Base-by-base conservation (phyloP, 371 early-diverging fungal genomes). In the Umbelopsis sp. region DNA sequence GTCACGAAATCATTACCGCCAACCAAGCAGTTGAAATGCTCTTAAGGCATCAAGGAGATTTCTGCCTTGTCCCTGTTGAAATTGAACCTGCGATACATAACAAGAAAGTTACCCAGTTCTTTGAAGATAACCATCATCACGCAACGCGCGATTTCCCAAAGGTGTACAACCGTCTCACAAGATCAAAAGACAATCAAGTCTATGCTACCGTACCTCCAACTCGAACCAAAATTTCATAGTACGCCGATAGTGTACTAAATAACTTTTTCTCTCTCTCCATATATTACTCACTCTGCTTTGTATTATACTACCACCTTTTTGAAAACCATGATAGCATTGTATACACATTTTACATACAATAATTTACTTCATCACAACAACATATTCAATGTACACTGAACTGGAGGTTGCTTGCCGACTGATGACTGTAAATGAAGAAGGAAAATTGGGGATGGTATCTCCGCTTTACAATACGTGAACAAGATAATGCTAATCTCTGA, bases 1-100 rank as follows among this genome's bases (percentile, higher is more conserved):
- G 79, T 53, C 84, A 87, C 64, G 87, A 87, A 70, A 74, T 50
- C 22, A 41, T 88, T 48, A 79, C 86, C 50, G 93, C 93, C 10
- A 92, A 94, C 64, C 80, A 84, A 41, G 91, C 91, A 2, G 86
- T 95, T 20, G 76, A 89, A 75, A 85, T 86, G 70, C 78, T 96
- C 44, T 80, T 94, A 76, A 79, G 82, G 48, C 78, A 87, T 65
- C 91, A 91, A 70, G 91, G 93, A 66, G 82, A 78, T 24, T 81
- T 95, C 50, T 89, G 92, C 77, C 73, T 80, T 77, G 87, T 92
- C 0, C 57, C 57, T 35, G 18, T 35, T 3, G 57, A 57, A 18
- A 35, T 57, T 16, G 74, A 52, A 72, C 50, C 24, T 24, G 57
- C 57, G 4, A 57, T 57, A 37, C 29, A 57, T 35, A 57, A 57